These are phyloP conservation scores for Austroboletus novae-zelandiae DNA, from an alignment of 1,284 basidiomycete species.

Conservation along the genomic window DNA sequence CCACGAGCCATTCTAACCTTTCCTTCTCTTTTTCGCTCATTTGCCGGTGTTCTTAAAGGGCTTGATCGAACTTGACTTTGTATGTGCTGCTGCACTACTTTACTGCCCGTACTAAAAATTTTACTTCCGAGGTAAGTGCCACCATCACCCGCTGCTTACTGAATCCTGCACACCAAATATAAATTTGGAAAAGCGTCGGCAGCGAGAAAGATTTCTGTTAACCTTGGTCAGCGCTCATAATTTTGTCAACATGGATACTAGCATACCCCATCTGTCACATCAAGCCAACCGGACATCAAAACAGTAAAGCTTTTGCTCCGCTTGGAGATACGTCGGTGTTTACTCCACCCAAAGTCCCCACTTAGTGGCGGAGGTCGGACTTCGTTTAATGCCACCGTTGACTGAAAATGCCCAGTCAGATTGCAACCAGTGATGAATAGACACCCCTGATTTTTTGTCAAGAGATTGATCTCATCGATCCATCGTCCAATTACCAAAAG, in stretches of 20 bases:
- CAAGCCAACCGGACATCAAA: not conserved
- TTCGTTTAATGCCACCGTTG: not conserved
- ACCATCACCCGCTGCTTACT: not conserved
- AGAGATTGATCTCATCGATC: conserved; percentile 1
- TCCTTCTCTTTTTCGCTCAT: no score
- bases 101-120: not conserved
- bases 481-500: not conserved
- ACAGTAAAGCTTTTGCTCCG: not conserved
- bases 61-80: no score
- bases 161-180: not conserved
- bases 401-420: conserved; percentile 2
- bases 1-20: no score
- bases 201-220: conserved; percentile 8
- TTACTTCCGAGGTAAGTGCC: conserved; percentile 2
- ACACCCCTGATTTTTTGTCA: not conserved
- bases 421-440: not conserved
- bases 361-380: not conserved
- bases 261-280: not conserved
- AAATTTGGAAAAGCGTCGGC: conserved; percentile 2
- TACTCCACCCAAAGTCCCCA: conserved; percentile 3
- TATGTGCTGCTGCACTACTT: no score
- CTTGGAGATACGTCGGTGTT: not conserved
- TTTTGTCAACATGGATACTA: no score
- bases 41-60: no score
- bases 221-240: not conserved